Conservation (phyloP, 2,329 filamentous ascomycete genomes). For the Lachnellula subtilissima region DNA sequence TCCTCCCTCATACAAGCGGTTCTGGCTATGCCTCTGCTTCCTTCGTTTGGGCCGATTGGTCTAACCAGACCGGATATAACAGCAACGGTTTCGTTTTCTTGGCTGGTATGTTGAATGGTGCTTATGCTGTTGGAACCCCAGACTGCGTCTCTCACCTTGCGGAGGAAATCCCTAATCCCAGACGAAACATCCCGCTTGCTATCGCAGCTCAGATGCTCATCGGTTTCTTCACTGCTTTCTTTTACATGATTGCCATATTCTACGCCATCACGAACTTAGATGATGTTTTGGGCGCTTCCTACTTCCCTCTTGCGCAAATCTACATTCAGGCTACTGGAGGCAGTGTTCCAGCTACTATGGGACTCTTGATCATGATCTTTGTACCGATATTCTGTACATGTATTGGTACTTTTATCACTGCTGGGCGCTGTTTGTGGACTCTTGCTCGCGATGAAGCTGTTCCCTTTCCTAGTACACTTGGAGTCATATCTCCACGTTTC, state of each 20-base stretch:
- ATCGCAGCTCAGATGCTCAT: slow-evolving; percentile 47
- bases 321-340: slow-evolving; percentile 56
- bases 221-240: slow-evolving; percentile 48
- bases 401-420: slow-evolving; percentile 54
- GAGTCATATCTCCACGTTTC: slow-evolving; percentile 41
- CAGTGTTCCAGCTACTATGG: slow-evolving; percentile 49
- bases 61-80: slow-evolving; percentile 40
- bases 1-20: slow-evolving; percentile 46
- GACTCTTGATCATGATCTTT: slow-evolving; percentile 49
- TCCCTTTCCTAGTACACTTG: slow-evolving; percentile 45
- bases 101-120: slow-evolving; percentile 60
- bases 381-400: slow-evolving; percentile 47
- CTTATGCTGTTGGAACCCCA: slow-evolving; percentile 61
- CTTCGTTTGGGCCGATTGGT: slow-evolving; percentile 43
- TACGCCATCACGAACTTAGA: slow-evolving; percentile 54
- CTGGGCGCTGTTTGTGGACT: slow-evolving; percentile 59
- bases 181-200: slow-evolving; percentile 49
- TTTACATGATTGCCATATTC: slow-evolving; percentile 49
- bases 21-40: slow-evolving; percentile 35
- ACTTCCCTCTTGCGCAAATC: slow-evolving; percentile 62
- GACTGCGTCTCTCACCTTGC: slow-evolving; percentile 62
- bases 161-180: slow-evolving; percentile 55
- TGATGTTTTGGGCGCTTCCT: slow-evolving; percentile 44
- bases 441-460: slow-evolving; percentile 54
- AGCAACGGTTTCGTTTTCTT: slow-evolving; percentile 54